phyloP scores from a whole-genome alignment of 228 moss, liverwort and hornwort species.

The Sphagnum magellanicum region DNA sequence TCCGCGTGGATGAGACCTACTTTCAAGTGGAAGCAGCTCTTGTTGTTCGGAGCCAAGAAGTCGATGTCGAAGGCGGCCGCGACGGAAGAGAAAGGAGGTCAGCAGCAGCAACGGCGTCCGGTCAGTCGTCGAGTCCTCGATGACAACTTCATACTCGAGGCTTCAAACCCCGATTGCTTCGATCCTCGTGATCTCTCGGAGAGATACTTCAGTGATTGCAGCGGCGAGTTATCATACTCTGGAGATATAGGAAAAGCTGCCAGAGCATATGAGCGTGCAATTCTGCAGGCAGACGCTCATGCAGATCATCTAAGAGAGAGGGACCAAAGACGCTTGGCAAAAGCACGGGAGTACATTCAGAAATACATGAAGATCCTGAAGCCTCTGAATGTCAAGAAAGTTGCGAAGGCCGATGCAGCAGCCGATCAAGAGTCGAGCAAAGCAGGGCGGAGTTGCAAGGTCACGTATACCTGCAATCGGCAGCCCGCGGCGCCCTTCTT shows the following conservation, averaged over 20 bases:
- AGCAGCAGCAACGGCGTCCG: not conserved
- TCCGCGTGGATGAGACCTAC: slow-evolving; percentile 46
- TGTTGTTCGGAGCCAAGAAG: slow-evolving; percentile 7
- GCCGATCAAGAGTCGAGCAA: too few relatives aligned
- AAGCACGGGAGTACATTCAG: slow-evolving; percentile 35
- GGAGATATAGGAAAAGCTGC: slow-evolving; percentile 22
- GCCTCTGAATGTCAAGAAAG: slow-evolving; percentile 9
- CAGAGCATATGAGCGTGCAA: slow-evolving; percentile 11
- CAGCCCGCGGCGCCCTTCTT: not conserved
- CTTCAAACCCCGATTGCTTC: too few relatives aligned
- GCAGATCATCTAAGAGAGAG: slow-evolving; percentile 7
- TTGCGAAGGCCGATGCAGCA: not conserved
- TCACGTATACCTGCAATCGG: too few relatives aligned
- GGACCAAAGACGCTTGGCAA: slow-evolving; percentile 20
- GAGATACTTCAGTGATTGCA: slow-evolving; percentile 6
- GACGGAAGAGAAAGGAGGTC: slow-evolving; percentile 17
- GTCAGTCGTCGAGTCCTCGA: not conserved
- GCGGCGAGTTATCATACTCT: slow-evolving; percentile 38
- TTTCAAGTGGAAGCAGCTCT: slow-evolving; percentile 49
- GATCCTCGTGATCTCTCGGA: not conserved
- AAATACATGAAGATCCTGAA: slow-evolving; percentile 49
- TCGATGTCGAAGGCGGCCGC: not conserved
- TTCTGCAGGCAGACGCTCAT: not conserved
- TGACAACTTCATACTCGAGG: too few relatives aligned
- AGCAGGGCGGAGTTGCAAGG: too few relatives aligned